phyloP scores from a whole-genome alignment of 495 filamentous ascomycete species.

The Cudoniella acicularis region DNA sequence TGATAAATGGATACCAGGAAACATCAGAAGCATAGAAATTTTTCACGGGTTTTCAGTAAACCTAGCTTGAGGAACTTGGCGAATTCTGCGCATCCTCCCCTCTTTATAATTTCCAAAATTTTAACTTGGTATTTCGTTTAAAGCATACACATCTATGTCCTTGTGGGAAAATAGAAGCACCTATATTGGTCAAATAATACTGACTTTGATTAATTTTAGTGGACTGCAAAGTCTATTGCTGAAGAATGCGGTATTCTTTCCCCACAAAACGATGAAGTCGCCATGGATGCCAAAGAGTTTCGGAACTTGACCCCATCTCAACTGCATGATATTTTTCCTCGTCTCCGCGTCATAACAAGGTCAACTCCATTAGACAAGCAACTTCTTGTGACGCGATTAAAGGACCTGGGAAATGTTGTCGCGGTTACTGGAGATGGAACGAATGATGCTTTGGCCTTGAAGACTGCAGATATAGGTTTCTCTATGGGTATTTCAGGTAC shows the following conservation, averaged over 20 bases:
- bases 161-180: no score
- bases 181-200: no score
- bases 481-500: slow-evolving; percentile 63
- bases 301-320: slow-evolving; percentile 63
- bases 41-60: no score
- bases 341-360: slow-evolving; percentile 73
- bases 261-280: slow-evolving; percentile 59
- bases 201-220: no score
- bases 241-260: slow-evolving; percentile 45
- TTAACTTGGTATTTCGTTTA: no score
- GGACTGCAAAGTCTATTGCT: slow-evolving; percentile 61
- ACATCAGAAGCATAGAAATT: no score
- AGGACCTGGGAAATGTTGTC: slow-evolving; percentile 79
- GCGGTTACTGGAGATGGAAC: slow-evolving; percentile 65
- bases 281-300: slow-evolving; percentile 80
- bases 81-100: no score
- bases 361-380: slow-evolving; percentile 89
- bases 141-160: no score
- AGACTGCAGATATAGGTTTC: slow-evolving; percentile 63
- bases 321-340: slow-evolving; percentile 66
- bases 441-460: slow-evolving; percentile 66
- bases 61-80: no score
- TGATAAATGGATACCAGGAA: no score
- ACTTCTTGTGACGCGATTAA: slow-evolving; percentile 68
- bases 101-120: no score